Percentiles rank a stretch among this genome's conserved stretches.
These are phyloP conservation scores for Moesziomyces sp. DNA, from an alignment of 1,284 basidiomycete species.

Conservation along the genomic window DNA sequence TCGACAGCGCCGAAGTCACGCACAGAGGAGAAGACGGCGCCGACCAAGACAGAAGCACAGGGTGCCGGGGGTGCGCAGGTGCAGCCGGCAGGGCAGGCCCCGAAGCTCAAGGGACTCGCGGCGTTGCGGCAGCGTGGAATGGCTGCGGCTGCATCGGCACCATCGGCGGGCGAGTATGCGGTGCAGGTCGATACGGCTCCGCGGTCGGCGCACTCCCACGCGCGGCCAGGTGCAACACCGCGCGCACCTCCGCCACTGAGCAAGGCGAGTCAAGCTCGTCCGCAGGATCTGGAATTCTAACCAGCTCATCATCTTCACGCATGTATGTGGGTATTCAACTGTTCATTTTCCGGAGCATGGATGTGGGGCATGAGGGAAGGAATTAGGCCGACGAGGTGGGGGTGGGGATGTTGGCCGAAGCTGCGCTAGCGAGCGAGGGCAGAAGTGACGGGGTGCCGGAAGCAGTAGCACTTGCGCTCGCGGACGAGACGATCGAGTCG, in stretches of 20 bases:
- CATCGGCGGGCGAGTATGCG: slow-evolving; percentile 7
- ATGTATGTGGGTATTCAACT: too few species aligned
- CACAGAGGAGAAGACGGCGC: not conserved
- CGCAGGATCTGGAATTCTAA: slow-evolving; percentile 36
- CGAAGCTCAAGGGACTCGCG: slow-evolving; percentile 24
- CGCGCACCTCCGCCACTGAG: slow-evolving; percentile 1
- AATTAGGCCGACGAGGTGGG: slow-evolving; percentile 9
- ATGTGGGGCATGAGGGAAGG: not conserved
- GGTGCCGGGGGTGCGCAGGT: too few species aligned
- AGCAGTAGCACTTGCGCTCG: not conserved
- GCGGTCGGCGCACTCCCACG: slow-evolving; percentile 7
- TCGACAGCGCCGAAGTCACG: not conserved
- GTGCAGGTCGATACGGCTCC: slow-evolving; percentile 29
- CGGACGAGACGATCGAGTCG: slow-evolving; percentile 20
- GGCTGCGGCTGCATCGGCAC: slow-evolving; percentile 21
- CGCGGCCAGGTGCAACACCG: not conserved
- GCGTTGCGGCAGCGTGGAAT: slow-evolving; percentile 35
- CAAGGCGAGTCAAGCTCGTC: slow-evolving; percentile 16
- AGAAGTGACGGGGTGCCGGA: slow-evolving; percentile 3
- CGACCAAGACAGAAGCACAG: not conserved
- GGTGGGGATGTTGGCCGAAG: slow-evolving; percentile 11
- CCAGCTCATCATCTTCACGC: not conserved
- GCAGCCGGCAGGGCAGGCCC: not conserved
- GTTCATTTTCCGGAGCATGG: too few species aligned
- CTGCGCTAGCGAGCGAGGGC: slow-evolving; percentile 6